Base-by-base conservation (phyloP, 345 rosid genomes). In the Acer saccharum region DNA sequence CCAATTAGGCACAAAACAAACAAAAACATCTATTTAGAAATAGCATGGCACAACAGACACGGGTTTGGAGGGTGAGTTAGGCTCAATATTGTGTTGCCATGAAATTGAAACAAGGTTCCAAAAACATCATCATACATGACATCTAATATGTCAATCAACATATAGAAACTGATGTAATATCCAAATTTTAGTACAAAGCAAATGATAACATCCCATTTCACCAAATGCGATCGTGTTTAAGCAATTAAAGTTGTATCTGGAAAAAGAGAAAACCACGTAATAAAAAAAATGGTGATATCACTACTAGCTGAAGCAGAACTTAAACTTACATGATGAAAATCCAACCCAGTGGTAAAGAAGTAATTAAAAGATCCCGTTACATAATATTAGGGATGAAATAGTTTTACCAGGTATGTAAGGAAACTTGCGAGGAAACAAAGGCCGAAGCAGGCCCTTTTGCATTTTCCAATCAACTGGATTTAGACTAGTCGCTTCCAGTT, bases 381-480 rank as follows among this genome's bases (percentile, higher is more conserved):
- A 57, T 21, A 70, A 54, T 21, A 0, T 1, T 46, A 62, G 52
- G 7, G 14, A 13, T 39, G 14, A 62, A 29, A 74, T 39, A 13
- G 46, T 18, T 23, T 18, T 89, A 94, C 98, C 86, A 7, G 98
- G 95, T 61, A 89, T 84, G 78, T 73, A 79, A 58, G 97, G 98
- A 82, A 94, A 93, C 73, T 82, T 91, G 89, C 84, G 88, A 69
- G 97, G 97, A 7, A 86, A 58, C 69, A 90, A 29, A 54, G 92
- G 92, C 4, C 95, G 78, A 39, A 87, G 27, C 80, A 85, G 32
- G 81, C 97, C 97, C 79, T 88, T 86, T 65, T 93, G 97, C 0
- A 86, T 84, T 75, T 89, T 93, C 94, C 92, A 88, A 74, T 91
- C 97, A 60, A 84, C 76, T 12, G 97, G 95, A 80, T 93, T 93